Conservation (phyloP, 306 rosid genomes). For the Pterocarpus macrocarpus region DNA sequence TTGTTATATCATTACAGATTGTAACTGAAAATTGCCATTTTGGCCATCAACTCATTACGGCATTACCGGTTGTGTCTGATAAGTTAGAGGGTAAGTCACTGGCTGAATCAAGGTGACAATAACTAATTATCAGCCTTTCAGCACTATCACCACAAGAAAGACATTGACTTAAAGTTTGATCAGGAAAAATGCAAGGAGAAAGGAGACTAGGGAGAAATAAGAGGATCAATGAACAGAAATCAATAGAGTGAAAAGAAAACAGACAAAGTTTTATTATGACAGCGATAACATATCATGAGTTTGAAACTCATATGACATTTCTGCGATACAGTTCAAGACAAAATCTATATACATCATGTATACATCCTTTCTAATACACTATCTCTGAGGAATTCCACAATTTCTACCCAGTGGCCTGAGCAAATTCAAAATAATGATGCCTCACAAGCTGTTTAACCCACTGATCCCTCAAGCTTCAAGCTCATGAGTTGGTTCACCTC, state of each 20-base stretch:
- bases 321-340: neutral
- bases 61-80: neutral
- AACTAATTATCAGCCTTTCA: neutral
- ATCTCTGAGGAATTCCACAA: slow-evolving; percentile 10
- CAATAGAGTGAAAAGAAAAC: neutral
- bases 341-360: slow-evolving; percentile 42
- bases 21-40: neutral
- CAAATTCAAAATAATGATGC: slow-evolving; percentile 23
- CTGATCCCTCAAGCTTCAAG: slow-evolving; percentile 94
- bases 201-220: neutral
- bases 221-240: neutral
- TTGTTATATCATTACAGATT: neutral
- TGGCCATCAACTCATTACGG: neutral
- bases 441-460: slow-evolving; percentile 59
- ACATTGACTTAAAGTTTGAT: neutral
- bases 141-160: neutral
- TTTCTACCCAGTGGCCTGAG: slow-evolving; percentile 27
- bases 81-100: neutral
- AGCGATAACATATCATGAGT: slow-evolving; percentile 13
- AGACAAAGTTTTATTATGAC: neutral
- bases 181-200: neutral
- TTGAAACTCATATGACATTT: slow-evolving; percentile 5
- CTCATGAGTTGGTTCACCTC: slow-evolving; percentile 96
- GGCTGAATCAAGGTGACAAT: neutral
- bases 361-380: slow-evolving; percentile 2